Conservation (phyloP, 768 basidiomycete species). For the Hypholoma fasciculare region DNA sequence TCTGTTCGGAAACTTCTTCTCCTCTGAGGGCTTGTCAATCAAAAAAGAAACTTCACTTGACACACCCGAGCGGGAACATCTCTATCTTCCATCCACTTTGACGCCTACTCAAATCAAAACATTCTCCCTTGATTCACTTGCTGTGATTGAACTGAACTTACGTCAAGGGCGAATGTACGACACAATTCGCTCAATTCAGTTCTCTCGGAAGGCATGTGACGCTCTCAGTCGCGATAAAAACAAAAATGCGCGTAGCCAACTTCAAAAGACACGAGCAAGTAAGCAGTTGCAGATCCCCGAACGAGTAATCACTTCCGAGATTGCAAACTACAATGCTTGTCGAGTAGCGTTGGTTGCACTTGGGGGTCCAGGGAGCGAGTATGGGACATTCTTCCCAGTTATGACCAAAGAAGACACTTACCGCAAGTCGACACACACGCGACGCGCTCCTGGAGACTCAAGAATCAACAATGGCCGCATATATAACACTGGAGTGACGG, state of each 20-base stretch:
- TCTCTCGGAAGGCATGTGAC: not conserved
- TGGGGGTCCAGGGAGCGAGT: not conserved
- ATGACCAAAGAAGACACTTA: conserved; percentile 15
- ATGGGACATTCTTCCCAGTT: conserved; percentile 1
- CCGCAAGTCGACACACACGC: too few species aligned
- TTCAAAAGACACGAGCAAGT: too few species aligned
- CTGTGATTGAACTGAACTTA: conserved; percentile 7
- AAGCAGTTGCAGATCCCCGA: too few species aligned
- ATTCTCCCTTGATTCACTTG: conserved; percentile 8
- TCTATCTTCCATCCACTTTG: conserved; percentile 6
- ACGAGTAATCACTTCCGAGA: conserved; percentile 1
- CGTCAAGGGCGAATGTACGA: conserved; percentile 18
- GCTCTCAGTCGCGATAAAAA: not conserved
- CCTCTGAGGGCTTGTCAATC: too few species aligned
- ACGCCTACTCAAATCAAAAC: too few species aligned
- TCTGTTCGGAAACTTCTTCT: too few species aligned
- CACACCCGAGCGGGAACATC: conserved; percentile 11
- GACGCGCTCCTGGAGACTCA: too few species aligned
- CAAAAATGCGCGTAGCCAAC: not conserved
- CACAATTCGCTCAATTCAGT: conserved; percentile 3
- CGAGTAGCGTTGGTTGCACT: conserved; percentile 5
- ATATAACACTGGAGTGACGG: too few species aligned
- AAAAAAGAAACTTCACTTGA: too few species aligned
- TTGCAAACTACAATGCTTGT: conserved; percentile 11
- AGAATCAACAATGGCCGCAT: conserved; percentile 10